Conservation (phyloP, 116 monocot species). For the Zostera marina region DNA sequence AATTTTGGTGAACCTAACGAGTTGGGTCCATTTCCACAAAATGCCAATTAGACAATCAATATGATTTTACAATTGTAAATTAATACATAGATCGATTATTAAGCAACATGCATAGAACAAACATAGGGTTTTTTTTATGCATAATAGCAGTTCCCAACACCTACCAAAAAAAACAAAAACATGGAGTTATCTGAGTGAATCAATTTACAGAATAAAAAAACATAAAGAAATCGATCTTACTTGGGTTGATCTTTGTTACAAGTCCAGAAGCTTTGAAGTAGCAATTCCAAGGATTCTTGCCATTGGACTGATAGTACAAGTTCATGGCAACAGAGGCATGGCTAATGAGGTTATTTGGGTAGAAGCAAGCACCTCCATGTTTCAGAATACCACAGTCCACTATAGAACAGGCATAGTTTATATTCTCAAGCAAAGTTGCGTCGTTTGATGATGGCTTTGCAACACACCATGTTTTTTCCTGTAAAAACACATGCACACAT, state of each 20-base stretch:
- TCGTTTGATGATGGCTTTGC: slow-evolving; percentile 46
- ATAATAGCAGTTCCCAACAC: too few relatives aligned
- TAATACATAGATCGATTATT: too few relatives aligned
- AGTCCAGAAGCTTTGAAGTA: slow-evolving; percentile 40
- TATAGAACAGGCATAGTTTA: slow-evolving; percentile 43
- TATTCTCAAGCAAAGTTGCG: slow-evolving; percentile 24
- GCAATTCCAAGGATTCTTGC: slow-evolving; percentile 53
- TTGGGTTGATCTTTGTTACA: slow-evolving; percentile 32
- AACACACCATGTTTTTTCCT: slow-evolving; percentile 50
- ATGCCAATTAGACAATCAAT: too few relatives aligned
- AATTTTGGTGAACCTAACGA: too few relatives aligned
- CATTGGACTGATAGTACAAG: slow-evolving; percentile 37
- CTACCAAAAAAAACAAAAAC: slow-evolving; percentile 7
- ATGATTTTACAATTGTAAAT: too few relatives aligned
- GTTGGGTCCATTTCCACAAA: too few relatives aligned
- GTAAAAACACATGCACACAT: neutral
- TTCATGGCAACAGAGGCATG: slow-evolving; percentile 66
- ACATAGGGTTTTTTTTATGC: too few relatives aligned
- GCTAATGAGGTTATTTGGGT: slow-evolving; percentile 30
- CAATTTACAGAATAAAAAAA: neutral
- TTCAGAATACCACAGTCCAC: slow-evolving; percentile 32
- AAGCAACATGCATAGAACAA: too few relatives aligned
- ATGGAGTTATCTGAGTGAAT: neutral
- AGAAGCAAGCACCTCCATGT: slow-evolving; percentile 18
- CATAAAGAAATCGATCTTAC: slow-evolving; percentile 9